These are phyloP conservation scores for Candida tunisiensis DNA, from an alignment of 1,139 yeast species.

Conservation along the genomic window DNA sequence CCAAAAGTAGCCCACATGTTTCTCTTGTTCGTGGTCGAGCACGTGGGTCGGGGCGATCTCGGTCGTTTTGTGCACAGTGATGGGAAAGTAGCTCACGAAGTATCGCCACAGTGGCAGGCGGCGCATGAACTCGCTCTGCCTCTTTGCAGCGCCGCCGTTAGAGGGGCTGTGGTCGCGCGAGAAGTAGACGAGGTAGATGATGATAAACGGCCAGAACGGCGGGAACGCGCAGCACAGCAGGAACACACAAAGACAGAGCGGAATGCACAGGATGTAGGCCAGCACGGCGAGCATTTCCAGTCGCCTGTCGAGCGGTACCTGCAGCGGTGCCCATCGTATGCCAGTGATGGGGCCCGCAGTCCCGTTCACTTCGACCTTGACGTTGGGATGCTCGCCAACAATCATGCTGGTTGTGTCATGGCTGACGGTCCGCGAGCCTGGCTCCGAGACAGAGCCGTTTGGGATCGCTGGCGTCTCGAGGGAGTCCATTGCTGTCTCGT, in stretches of 20 bases:
- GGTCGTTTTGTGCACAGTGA: constrained; percentile 50
- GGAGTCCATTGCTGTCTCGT: too few relatives aligned
- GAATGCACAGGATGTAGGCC: constrained; percentile 65
- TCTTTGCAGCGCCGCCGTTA: too few relatives aligned
- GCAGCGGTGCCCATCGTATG: constrained; percentile 11
- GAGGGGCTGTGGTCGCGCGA: too few relatives aligned
- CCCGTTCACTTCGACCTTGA: too few relatives aligned
- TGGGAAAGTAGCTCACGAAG: constrained; percentile 70
- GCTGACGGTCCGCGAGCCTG: too few relatives aligned
- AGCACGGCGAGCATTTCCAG: constrained; percentile 57
- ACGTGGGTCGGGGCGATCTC: constrained; percentile 63
- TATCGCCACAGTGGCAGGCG: constrained; percentile 49
- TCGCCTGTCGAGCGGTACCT: constrained; percentile 26
- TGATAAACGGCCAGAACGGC: constrained; percentile 45
- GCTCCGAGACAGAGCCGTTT: too few relatives aligned
- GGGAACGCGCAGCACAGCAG: constrained; percentile 49
- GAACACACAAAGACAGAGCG: constrained; percentile 36
- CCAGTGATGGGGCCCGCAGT: too few relatives aligned
- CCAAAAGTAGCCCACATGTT: constrained; percentile 1
- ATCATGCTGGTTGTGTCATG: too few relatives aligned
- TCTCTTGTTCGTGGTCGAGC: neutral
- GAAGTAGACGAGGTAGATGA: constrained; percentile 25
- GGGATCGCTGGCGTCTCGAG: too few relatives aligned
- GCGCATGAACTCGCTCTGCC: too few relatives aligned
- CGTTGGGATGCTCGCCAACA: too few relatives aligned